These are phyloP conservation scores for Ploettnerulaceae sp. DNA, from an alignment of 2,329 filamentous ascomycete genomes.

Conservation along the genomic window DNA sequence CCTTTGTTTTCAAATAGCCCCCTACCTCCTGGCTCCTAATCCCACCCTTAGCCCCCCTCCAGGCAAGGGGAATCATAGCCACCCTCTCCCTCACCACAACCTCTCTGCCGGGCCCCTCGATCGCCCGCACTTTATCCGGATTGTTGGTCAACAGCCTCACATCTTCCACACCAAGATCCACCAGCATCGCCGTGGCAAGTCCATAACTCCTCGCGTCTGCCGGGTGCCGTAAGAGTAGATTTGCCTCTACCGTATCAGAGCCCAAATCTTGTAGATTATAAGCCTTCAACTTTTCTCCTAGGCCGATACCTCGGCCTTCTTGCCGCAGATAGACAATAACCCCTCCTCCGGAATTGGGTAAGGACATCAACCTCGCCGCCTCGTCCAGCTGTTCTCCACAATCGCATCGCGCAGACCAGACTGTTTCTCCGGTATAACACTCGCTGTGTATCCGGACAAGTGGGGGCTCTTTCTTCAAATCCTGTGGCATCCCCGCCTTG, in stretches of 20 bases:
- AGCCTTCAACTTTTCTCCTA: slow-evolving; percentile 93
- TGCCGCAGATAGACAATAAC: slow-evolving; percentile 95
- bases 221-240: slow-evolving; percentile 82
- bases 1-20: slow-evolving; percentile 92
- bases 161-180: slow-evolving; percentile 74
- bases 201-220: slow-evolving; percentile 94
- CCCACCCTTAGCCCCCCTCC: slow-evolving; percentile 67
- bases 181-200: slow-evolving; percentile 89
- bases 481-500: neutral
- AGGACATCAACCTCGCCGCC: slow-evolving; percentile 86
- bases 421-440: slow-evolving; percentile 97
- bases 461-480: slow-evolving; percentile 39
- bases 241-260: slow-evolving; percentile 96
- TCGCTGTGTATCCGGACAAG: slow-evolving; percentile 95
- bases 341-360: slow-evolving; percentile 65
- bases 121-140: slow-evolving; percentile 90
- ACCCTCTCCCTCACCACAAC: slow-evolving; percentile 84
- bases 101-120: slow-evolving; percentile 87
- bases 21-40: slow-evolving; percentile 86
- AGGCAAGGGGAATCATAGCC: slow-evolving; percentile 91
- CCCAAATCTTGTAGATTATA: slow-evolving; percentile 97
- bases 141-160: slow-evolving; percentile 91
- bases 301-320: slow-evolving; percentile 90
- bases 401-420: slow-evolving; percentile 96
- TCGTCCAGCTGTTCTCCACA: slow-evolving; percentile 98